Evolutionary conservation across 805 yeast genomes (phyloP).

Genomic region (Lachancea dasiensis): DNA sequence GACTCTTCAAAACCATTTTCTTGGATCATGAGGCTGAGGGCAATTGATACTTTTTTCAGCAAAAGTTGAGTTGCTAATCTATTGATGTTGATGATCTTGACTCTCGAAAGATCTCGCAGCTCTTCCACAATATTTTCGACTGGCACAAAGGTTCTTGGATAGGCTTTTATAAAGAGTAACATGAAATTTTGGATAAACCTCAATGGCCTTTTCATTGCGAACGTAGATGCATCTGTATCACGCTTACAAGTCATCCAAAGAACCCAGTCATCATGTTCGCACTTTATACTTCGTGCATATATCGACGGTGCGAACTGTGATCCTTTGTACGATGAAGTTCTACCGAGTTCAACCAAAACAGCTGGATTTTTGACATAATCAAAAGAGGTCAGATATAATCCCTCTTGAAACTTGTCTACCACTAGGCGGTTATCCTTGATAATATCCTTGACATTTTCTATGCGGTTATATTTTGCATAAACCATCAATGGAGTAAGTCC

Average conservation of each 20-base stretch:
- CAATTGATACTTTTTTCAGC: conserved; percentile 12
- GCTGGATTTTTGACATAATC: conserved; percentile 41
- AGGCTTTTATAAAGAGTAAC: conserved; percentile 11
- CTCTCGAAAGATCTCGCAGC: conserved; percentile 12
- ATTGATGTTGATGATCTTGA: conserved; percentile 6
- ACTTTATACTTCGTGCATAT: conserved; percentile 18
- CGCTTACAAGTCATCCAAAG: conserved; percentile 10
- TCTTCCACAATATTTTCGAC: conserved; percentile 14
- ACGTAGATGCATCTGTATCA: conserved; percentile 1
- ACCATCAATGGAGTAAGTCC: conserved; percentile 65
- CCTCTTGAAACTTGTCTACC: conserved; percentile 31
- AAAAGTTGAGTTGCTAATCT: conserved; percentile 13
- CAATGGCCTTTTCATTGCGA: conserved; percentile 14
- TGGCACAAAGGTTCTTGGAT: conserved; percentile 24
- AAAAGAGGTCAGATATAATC: conserved; percentile 34
- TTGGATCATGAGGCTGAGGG: conserved; percentile 7
- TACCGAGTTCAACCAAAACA: conserved; percentile 16
- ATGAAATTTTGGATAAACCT: conserved; percentile 19
- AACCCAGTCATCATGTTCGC: conserved; percentile 21
- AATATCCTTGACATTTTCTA: conserved; percentile 50
- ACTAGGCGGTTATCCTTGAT: conserved; percentile 46
- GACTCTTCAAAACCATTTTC: conserved; percentile 5
- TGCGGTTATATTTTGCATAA: conserved; percentile 61
- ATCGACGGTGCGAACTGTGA: conserved; percentile 7
- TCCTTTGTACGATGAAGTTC: conserved; percentile 4